phyloP scores from a whole-genome alignment of 2,329 filamentous ascomycete species.

The Colletotrichum sojae region DNA sequence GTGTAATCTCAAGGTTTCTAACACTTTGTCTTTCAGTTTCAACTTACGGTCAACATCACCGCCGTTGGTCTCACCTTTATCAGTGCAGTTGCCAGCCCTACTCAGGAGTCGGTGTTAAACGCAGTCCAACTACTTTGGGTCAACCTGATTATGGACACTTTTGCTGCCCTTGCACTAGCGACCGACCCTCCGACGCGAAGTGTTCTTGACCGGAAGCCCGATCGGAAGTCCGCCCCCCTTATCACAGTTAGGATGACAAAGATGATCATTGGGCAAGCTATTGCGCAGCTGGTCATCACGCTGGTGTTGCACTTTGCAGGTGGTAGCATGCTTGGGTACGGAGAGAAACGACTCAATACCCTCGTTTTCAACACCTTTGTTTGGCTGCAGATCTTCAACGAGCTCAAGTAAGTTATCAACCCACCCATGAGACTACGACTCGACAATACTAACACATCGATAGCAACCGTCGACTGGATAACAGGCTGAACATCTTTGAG shows the following conservation, averaged over 20 bases:
- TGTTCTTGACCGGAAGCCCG: constrained; percentile 64
- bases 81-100: constrained; percentile 66
- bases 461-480: constrained; percentile 85
- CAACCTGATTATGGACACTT: constrained; percentile 76
- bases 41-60: constrained; percentile 75
- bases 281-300: constrained; percentile 71
- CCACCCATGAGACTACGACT: neutral
- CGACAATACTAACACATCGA: constrained; percentile 52
- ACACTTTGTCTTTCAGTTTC: constrained; percentile 72
- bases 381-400: constrained; percentile 84
- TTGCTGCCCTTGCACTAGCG: constrained; percentile 66
- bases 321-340: constrained; percentile 4
- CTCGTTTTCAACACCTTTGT: constrained; percentile 90
- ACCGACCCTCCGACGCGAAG: constrained; percentile 52
- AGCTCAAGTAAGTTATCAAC: constrained; percentile 69
- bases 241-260: constrained; percentile 65
- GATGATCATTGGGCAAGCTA: constrained; percentile 74
- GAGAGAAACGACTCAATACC: constrained; percentile 71
- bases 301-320: constrained; percentile 51
- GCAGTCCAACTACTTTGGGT: constrained; percentile 75
- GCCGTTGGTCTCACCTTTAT: constrained; percentile 72
- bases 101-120: constrained; percentile 67
- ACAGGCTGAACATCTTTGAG: constrained; percentile 90
- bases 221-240: constrained; percentile 38
- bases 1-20: constrained; percentile 64